Evolutionary conservation across 129 eudicot species (phyloP).

Genomic region (Cynara cardunculus): DNA sequence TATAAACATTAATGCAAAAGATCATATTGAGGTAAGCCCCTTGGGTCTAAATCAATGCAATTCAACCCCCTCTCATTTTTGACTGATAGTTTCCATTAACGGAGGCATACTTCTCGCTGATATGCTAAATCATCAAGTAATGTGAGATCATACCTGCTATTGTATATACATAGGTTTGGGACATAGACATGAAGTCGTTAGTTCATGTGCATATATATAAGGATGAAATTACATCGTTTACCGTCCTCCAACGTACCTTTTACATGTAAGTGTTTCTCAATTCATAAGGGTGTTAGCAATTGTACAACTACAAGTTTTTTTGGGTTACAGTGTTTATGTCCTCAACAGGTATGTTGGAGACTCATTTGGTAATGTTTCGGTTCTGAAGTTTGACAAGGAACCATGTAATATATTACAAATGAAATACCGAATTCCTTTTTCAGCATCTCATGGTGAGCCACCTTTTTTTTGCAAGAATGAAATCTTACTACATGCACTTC

Average conservation of each 20-base stretch:
- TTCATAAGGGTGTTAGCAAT: conserved; percentile 16
- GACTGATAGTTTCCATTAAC: not conserved
- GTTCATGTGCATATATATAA: conserved; percentile 47
- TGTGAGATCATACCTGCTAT: not conserved
- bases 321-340: conserved; percentile 1
- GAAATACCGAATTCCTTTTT: conserved; percentile 74
- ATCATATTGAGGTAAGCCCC: conserved; percentile 77
- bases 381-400: conserved; percentile 64
- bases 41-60: conserved; percentile 11
- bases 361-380: conserved; percentile 63
- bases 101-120: not conserved
- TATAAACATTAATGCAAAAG: conserved; percentile 51
- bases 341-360: conserved; percentile 85
- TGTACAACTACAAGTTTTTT: not conserved
- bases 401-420: conserved; percentile 44
- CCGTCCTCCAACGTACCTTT: conserved; percentile 56
- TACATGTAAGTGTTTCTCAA: conserved; percentile 57
- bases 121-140: conserved; percentile 9
- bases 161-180: conserved; percentile 72
- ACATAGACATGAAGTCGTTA: conserved; percentile 49
- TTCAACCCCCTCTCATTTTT: not conserved
- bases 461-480: not conserved
- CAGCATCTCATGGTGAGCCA: conserved; percentile 74
- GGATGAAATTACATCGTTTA: conserved; percentile 69
- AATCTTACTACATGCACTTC: conserved; percentile 5